Base-by-base conservation (phyloP, 2,329 filamentous ascomycete species). In the Neofusicoccum umdonicola region DNA sequence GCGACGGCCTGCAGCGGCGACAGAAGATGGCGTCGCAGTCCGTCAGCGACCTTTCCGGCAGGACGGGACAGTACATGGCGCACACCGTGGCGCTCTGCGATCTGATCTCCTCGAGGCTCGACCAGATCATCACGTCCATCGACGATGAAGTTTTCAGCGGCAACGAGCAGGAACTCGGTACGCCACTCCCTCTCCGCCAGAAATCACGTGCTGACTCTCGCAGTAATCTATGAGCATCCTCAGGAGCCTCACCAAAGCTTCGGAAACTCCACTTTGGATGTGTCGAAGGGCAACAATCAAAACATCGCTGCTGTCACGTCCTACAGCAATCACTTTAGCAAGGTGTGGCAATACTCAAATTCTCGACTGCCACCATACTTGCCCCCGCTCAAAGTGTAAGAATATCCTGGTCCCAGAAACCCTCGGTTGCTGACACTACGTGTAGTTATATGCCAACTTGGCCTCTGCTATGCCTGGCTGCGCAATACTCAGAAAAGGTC, bases 331-430 rank as follows among this genome's bases (percentile, higher is more conserved):
- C 87, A 88, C 72, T 92, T 93, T 69, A 84, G 87, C 13, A 96
- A 95, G 74, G 90, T 92, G 13, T 89, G 92, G 71, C 78, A 88
- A 1, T 96, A 96, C 73, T 83, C 86, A 51, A 96, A 96, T 74
- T 91, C 92, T 2, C 87, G 85, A 64, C 79, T 96, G 4, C 90
- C 91, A 0, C 79, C 83, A 41, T 80, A 89, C 66, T 80, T 96
- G 1, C 86, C 88, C 0, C 85, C 87, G 0, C 82, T 95, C 54
- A 87, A 85, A 70, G 79, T 94, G 83, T 90, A 81, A 71, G 84
- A 76, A 12, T n/a, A 19, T 7, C 27, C 31, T 11, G 34, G 7
- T 9, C 15, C 34, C 11, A 8, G 15, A 11, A 7, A 11, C 15
- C 17, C 13, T 39, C 27, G 15, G 15, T 39, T 39, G 15, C 50